A percentile compares a stretch with the other conserved stretches of the same genome.
phyloP scores from a whole-genome alignment of 2,329 filamentous ascomycete species.

The Orbilia quercus region DNA sequence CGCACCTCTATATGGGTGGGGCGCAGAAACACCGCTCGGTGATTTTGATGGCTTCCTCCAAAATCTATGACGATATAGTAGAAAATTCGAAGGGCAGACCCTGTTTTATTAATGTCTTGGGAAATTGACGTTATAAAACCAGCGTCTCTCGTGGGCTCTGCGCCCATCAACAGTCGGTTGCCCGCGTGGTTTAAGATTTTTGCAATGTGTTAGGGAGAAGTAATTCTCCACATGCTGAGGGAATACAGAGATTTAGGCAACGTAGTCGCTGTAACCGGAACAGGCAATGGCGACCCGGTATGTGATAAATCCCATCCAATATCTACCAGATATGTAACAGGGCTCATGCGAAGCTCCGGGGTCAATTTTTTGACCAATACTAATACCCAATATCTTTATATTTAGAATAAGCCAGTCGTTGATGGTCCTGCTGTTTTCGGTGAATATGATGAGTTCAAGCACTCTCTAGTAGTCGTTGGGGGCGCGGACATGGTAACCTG shows the following conservation, averaged over 20 bases:
- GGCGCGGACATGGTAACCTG: neutral
- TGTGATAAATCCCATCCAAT: neutral
- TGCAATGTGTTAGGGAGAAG: neutral
- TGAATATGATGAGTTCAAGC: neutral
- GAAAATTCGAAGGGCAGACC: neutral
- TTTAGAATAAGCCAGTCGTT: too few relatives aligned
- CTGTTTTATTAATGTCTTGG: conserved; percentile 13
- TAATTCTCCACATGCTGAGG: neutral
- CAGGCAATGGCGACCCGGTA: conserved; percentile 13
- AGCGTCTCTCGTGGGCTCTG: too few relatives aligned
- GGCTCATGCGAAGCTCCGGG: too few relatives aligned
- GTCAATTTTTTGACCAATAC: too few relatives aligned
- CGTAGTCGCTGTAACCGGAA: neutral
- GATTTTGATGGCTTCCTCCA: neutral
- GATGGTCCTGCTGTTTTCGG: neutral
- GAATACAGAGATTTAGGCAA: conserved; percentile 5
- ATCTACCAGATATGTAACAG: too few relatives aligned
- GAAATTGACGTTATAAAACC: too few relatives aligned
- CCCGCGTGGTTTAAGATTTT: too few relatives aligned
- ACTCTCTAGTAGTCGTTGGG: conserved; percentile 16
- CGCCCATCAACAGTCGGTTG: neutral
- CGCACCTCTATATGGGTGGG: too few relatives aligned
- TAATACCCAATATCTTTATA: too few relatives aligned
- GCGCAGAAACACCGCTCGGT: too few relatives aligned
- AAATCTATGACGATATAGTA: conserved; percentile 10